Percentiles rank a stretch among this genome's conserved stretches.
Conservation (phyloP, 805 yeast genomes). For the Komagataella pseudopastoris region DNA sequence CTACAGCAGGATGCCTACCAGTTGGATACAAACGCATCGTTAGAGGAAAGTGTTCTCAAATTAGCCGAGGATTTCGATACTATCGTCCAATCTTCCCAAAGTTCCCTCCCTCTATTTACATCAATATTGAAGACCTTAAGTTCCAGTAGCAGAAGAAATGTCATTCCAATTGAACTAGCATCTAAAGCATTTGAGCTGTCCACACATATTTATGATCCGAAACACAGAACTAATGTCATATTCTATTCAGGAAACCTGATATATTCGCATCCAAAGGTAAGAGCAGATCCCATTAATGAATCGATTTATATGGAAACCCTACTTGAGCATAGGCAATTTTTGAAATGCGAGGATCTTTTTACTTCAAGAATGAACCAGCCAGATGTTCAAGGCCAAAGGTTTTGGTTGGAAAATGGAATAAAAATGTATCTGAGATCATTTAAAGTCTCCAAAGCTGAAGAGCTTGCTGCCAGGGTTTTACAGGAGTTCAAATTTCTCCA, state of each 20-base stretch:
- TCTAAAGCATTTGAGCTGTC: constrained; percentile 25
- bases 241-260: constrained; percentile 27
- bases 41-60: background rate
- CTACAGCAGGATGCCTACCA: background rate
- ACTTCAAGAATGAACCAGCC: constrained; percentile 18
- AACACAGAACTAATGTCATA: constrained; percentile 19
- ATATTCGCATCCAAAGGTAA: constrained; percentile 24
- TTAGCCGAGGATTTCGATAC: background rate
- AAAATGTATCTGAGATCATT: constrained; percentile 22
- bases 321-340: constrained; percentile 16
- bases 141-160: background rate
- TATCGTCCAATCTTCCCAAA: background rate
- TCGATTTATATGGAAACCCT: constrained; percentile 33
- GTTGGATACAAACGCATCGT: background rate
- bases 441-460: constrained; percentile 22
- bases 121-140: background rate
- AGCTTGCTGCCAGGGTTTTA: constrained; percentile 15
- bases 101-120: background rate
- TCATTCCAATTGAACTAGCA: constrained; percentile 20
- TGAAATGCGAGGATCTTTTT: constrained; percentile 24
- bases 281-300: constrained; percentile 38
- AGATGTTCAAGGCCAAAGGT: constrained; percentile 24
- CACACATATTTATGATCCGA: constrained; percentile 21
- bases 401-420: constrained; percentile 42
- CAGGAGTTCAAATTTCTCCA: constrained; percentile 19